These are phyloP conservation scores for Phaseolus coccineus DNA, from an alignment of 331 rosid species.

Conservation along the genomic window DNA sequence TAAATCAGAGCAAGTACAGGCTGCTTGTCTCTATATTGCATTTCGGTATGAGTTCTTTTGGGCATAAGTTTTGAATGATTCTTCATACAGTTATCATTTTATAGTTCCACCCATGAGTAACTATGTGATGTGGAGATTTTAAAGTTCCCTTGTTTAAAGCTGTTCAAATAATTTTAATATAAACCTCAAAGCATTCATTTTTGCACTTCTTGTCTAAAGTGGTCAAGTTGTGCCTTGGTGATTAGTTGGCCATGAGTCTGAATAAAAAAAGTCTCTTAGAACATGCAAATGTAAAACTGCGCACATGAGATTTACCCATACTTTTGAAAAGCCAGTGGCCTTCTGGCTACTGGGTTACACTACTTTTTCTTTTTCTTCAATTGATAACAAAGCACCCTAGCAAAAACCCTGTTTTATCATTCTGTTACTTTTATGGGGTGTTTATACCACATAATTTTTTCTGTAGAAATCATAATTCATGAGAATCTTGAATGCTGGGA, in stretches of 20 bases:
- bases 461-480: no score
- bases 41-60: constrained; percentile 64
- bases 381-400: background rate
- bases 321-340: no score
- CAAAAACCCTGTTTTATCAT: background rate
- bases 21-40: constrained; percentile 91
- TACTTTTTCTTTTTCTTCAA: background rate
- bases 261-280: no score
- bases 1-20: constrained; percentile 76
- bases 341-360: no score
- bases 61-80: constrained; percentile 1
- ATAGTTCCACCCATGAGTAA: constrained; percentile 11
- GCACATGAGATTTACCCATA: no score
- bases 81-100: constrained; percentile 25
- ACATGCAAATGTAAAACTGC: no score
- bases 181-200: background rate
- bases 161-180: background rate
- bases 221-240: no score
- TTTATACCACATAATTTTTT: no score
- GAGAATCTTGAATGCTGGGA: no score
- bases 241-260: no score
- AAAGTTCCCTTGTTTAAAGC: constrained; percentile 50
- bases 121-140: background rate
- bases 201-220: background rate
- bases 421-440: background rate